Evolutionary conservation across 1,284 basidiomycete species (phyloP).

Genomic region (Leccinum fallax): DNA sequence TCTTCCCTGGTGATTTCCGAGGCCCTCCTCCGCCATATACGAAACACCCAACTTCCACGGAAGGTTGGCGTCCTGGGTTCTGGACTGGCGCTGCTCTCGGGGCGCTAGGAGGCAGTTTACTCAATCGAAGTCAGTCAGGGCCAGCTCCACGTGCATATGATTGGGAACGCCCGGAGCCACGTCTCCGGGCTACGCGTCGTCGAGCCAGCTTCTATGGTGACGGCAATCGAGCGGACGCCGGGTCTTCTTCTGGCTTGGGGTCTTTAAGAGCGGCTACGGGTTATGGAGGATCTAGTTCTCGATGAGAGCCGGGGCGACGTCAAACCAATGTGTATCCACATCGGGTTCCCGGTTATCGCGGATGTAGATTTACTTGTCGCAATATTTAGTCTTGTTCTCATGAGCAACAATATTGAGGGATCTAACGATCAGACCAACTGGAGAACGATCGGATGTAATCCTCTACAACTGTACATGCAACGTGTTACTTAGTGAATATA

Average conservation of each 20-base stretch:
- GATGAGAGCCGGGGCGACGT: constrained; percentile 27
- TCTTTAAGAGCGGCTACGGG: constrained; percentile 68
- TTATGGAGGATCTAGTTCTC: constrained; percentile 66
- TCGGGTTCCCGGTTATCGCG: not conserved
- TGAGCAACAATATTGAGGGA: not conserved
- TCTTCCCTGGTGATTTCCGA: constrained; percentile 55
- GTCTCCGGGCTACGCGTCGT: constrained; percentile 25
- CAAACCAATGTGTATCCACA: not conserved
- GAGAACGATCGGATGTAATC: not conserved
- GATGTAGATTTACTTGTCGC: not conserved
- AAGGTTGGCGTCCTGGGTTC: constrained; percentile 68
- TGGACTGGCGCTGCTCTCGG: constrained; percentile 79
- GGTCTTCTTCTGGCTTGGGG: constrained; percentile 53
- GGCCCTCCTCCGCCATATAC: constrained; percentile 61
- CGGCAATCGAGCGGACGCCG: constrained; percentile 62
- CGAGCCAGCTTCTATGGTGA: constrained; percentile 36
- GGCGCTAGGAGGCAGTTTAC: constrained; percentile 61
- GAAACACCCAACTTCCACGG: constrained; percentile 38
- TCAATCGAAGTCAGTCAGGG: constrained; percentile 42
- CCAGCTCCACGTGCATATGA: constrained; percentile 44
- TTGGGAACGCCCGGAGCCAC: constrained; percentile 50
- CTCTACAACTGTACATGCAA: not conserved
- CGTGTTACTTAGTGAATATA: constrained; percentile 20
- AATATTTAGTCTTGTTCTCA: not conserved
- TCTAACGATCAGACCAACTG: not conserved